Base-by-base conservation (phyloP, 441 rosid species). In the Erodium chrysanthum region DNA sequence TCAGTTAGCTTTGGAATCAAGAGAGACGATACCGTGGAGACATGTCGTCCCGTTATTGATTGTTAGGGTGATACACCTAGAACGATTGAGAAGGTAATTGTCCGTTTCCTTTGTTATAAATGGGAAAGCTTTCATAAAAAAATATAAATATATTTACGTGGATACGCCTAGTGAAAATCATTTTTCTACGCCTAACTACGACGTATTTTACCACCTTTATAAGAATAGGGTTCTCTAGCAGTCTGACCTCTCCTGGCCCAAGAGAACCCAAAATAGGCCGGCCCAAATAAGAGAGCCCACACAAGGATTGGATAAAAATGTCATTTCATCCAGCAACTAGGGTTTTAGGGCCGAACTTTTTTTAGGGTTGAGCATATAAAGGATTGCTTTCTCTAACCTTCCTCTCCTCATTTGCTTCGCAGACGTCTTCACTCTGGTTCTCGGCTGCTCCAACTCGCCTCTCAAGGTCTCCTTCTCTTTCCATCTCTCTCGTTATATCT, bases 301-400 rank as follows among this genome's bases (percentile, higher is more conserved):
- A 44, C 15, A 5, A 5, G 15, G 4, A 14, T 44, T 12, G 50
- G 50, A 5, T 0, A 44, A 44, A 44, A 44, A 44, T 44, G 50
- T 44, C n/a, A 44, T 11, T 44, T 14, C 52, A 46, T 0, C 17
- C 14, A 17, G 17, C 52, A 46, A 46, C 17, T 46, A 46, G 52
- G 52, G 52, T 46, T 46, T 46, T 46, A 46, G 42, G 52, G 52
- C n/a, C n/a, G n/a, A n/a, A n/a, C n/a, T n/a, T n/a, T n/a, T n/a
- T n/a, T n/a, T n/a, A 46, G 42, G 52, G 52, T 14, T 46, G 15
- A 46, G 52, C 17, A 14, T 46, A 14, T 14, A 11, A 46, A 46
- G 52, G 42, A 37, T 8, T 37, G 42, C 42, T 6, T 37, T 37
- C 12, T 37, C 7, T 9, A 37, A 9, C 10, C 42, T 37, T 37